These are phyloP conservation scores for Stachybotrys chartarum DNA, from an alignment of 2,329 filamentous ascomycete genomes.

Conservation along the genomic window DNA sequence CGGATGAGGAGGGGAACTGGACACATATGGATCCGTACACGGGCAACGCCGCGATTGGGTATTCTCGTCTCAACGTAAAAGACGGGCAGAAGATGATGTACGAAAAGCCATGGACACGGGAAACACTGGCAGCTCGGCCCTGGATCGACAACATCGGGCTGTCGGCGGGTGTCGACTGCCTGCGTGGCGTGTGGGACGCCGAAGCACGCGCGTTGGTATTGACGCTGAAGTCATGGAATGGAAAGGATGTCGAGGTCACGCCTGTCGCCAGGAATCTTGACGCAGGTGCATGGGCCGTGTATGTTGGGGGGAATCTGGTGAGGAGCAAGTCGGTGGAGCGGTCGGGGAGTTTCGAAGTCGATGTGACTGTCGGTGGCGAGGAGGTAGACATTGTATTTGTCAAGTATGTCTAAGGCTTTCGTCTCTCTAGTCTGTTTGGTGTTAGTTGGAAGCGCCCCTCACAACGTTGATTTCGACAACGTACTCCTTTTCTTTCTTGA, in stretches of 20 bases:
- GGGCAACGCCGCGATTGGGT: conserved; percentile 27
- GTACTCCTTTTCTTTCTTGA: too few relatives aligned
- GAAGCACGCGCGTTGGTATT: conserved; percentile 1
- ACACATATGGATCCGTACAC: conserved; percentile 24
- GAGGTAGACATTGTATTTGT: background rate
- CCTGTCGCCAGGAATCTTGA: conserved; percentile 3
- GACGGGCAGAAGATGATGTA: conserved; percentile 28
- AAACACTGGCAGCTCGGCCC: conserved; percentile 4
- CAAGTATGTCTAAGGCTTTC: background rate
- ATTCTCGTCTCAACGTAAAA: conserved; percentile 25
- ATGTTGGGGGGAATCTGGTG: conserved; percentile 2
- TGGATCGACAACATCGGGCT: conserved; percentile 5
- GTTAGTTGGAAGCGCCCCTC: background rate
- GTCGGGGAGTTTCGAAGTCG: background rate
- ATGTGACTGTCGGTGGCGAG: background rate
- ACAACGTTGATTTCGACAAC: background rate
- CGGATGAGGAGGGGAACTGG: conserved; percentile 15
- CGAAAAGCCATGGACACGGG: conserved; percentile 19
- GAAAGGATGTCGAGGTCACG: background rate
- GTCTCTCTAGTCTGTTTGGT: background rate
- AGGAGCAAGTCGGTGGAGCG: background rate
- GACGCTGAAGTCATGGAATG: background rate
- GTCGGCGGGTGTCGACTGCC: conserved; percentile 2
- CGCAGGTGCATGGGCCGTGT: conserved; percentile 2
- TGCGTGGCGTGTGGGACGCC: conserved; percentile 3